phyloP scores from a whole-genome alignment of 208 protist genomes.

The Leishmania lainsoni region DNA sequence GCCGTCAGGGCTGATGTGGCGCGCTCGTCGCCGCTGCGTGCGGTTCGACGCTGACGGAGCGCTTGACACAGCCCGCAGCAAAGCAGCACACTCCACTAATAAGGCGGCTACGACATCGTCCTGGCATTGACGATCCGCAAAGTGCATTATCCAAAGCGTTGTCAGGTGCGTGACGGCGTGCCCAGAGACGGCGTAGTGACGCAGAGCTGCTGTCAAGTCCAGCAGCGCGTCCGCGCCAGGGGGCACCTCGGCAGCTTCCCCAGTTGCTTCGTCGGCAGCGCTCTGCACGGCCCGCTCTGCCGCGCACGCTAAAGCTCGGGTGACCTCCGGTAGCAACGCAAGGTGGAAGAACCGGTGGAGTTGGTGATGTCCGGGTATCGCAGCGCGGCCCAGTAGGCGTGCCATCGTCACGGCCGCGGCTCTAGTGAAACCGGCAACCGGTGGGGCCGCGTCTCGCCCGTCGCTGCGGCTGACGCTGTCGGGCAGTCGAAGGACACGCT shows the following conservation, averaged over 20 bases:
- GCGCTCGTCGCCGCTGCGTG: slow-evolving; percentile 21
- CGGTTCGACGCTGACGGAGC: slow-evolving; percentile 8
- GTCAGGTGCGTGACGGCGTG: slow-evolving; percentile 55
- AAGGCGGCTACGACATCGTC: slow-evolving; percentile 2
- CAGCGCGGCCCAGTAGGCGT: slow-evolving; percentile 53
- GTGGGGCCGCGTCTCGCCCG: neutral
- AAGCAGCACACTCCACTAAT: slow-evolving; percentile 3
- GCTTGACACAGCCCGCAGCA: slow-evolving; percentile 23
- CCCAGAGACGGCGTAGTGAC: slow-evolving; percentile 70
- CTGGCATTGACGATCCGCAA: neutral
- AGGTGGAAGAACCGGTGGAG: slow-evolving; percentile 74
- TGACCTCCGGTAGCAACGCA: slow-evolving; percentile 60
- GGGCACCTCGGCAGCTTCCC: neutral
- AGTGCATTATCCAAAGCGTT: slow-evolving; percentile 47
- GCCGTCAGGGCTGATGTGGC: neutral
- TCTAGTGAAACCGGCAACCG: slow-evolving; percentile 15
- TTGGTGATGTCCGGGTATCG: slow-evolving; percentile 63
- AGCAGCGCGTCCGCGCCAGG: slow-evolving; percentile 30
- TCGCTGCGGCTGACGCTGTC: neutral
- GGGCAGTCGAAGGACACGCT: slow-evolving; percentile 20
- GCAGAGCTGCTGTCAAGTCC: slow-evolving; percentile 48
- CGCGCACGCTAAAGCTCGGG: slow-evolving; percentile 28
- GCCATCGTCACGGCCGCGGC: slow-evolving; percentile 50
- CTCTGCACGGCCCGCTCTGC: slow-evolving; percentile 1
- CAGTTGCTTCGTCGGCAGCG: neutral